Evolutionary conservation across 495 filamentous ascomycete species (phyloP), one percentile per base, ranked within the genome.

Genomic region (Achaetomiella virescens): DNA sequence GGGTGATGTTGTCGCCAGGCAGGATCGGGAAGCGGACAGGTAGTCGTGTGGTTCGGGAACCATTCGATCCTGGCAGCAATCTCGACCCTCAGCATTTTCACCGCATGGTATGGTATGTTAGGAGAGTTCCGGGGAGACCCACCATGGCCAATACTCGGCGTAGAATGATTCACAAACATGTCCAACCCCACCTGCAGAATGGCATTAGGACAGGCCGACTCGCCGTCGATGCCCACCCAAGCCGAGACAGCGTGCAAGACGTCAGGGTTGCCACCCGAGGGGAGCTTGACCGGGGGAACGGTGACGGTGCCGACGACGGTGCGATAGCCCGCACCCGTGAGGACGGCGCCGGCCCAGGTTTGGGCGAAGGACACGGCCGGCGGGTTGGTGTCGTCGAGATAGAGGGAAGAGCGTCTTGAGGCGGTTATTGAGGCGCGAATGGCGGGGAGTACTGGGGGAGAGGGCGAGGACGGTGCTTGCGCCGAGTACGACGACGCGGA

Each of bases 351-450:
- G 7, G 51, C 53, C 60, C 62, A 65, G 46, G 55, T 62, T 7
- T 24, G 6, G 18, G n/a, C 36, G 36, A 51, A 61, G 61, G 85
- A 80, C 38, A 87, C 64, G 47, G 85, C 82, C 1, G 81, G 78
- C 11, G 70, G 71, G 51, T 64, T 66, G 7, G 78, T 82, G 58
- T 80, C 77, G 6, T 15, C 5, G 14, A 36, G n/a, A 2, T 82
- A 53, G 84, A 81, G 44, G 85, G 14, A 80, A 80, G 12, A 84
- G 55, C 11, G 20, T 27, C 1, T 52, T 33, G 35, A 51, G 55
- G 33, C 59, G 53, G 27, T 17, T 14, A 5, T 22, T 29, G 37
- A 55, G 42, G 36, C 44, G 37, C 0, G 55, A 50, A 52, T 36
- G 40, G 33, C 52, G 62, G 15, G 37, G 17, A 3, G 52, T 48